These are phyloP conservation scores for Auricularia cornea DNA, from an alignment of 768 basidiomycete genomes.

Conservation along the genomic window DNA sequence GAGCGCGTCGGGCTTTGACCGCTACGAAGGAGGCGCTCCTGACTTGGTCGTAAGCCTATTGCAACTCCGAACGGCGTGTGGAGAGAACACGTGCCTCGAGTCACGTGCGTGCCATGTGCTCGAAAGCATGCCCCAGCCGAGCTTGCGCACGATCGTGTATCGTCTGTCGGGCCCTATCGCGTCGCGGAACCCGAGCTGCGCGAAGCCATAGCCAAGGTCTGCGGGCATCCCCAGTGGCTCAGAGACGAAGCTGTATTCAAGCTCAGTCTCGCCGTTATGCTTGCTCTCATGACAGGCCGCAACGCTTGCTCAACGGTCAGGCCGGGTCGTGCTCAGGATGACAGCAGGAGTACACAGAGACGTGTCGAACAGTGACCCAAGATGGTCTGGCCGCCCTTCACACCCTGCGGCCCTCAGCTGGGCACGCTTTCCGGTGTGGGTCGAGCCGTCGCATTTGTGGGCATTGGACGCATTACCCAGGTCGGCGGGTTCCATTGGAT, in stretches of 20 bases:
- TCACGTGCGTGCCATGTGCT: constrained; percentile 11
- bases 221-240: constrained; percentile 3
- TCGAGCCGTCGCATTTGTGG: too few species aligned
- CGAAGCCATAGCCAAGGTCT: not conserved
- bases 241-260: not conserved
- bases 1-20: constrained; percentile 4
- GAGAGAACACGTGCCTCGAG: constrained; percentile 2
- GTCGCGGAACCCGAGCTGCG: not conserved
- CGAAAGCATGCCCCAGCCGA: constrained; percentile 11
- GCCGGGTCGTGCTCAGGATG: too few species aligned
- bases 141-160: constrained; percentile 10
- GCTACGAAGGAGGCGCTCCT: constrained; percentile 8
- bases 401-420: too few species aligned
- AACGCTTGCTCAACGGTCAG: too few species aligned
- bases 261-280: not conserved
- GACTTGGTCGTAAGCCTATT: not conserved
- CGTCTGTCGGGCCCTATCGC: constrained; percentile 1
- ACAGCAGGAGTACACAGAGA: too few species aligned
- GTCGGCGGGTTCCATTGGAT: too few species aligned
- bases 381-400: too few species aligned
- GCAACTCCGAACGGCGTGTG: not conserved
- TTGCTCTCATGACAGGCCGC: too few species aligned
- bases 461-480: too few species aligned
- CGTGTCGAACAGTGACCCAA: too few species aligned
- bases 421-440: too few species aligned